Base-by-base conservation (phyloP, 129 eudicot genomes). In the Deinandra increscens region DNA sequence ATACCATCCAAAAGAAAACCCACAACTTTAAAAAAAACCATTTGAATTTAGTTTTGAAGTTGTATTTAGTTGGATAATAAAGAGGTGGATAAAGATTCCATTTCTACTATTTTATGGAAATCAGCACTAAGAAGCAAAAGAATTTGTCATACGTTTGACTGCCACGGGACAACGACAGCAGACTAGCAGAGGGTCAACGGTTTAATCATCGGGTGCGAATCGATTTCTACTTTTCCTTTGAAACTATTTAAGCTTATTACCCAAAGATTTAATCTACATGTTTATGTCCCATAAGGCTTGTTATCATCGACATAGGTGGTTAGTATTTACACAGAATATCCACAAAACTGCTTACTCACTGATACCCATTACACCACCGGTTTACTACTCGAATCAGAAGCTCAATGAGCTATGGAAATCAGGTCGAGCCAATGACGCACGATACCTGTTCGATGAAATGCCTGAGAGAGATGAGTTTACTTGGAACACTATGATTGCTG, bases 401-500 rank as follows among this genome's bases (percentile, higher is more conserved):
- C 73, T 90, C 3, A 75, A 68, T 20, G 73, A 56, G 38, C 69
- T 87, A 12, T 71, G 79, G 14, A 87, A 83, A 77, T 74, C 70
- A 41, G 91, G 95, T 60, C 83, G 42, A 58, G 45, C 75, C 37
- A 79, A 75, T 48, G 84, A 82, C 15, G 97, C 97, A 18, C 86
- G 71, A 15, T 59, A 84, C 61, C 71, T 87, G 86, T 90, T 90
- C 51, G 89, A 79, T 64, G 65, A 74, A 87, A 87, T 90, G 95
- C 81, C 88, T 38, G 74, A 78, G 11, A 78, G 66, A 60, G 97
- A 90, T 43, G 91, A 84, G 69, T 84, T 82, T 53, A 82, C 95
- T 1, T 87, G 85, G 82, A 90, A 87, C 18, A 82, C 90, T 48
- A 83, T 90, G 87, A 50, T 90, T 54, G 79, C 95, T 44, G 95